phyloP scores from a whole-genome alignment of 768 basidiomycete species.

The Mycena filopes region DNA sequence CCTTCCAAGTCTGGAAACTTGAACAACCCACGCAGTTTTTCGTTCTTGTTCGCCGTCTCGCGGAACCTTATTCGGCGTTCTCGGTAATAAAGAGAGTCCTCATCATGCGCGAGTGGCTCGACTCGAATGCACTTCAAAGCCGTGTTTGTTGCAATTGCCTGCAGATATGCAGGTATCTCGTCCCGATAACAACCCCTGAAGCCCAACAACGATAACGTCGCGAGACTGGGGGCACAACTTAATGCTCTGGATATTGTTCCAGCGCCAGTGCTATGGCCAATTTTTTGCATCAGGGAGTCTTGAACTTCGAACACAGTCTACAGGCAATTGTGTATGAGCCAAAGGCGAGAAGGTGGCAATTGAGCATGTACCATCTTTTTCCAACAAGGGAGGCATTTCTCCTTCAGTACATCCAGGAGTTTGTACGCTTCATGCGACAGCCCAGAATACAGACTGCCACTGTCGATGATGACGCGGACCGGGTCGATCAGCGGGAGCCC shows the following conservation, averaged over 20 bases:
- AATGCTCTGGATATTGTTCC: background rate
- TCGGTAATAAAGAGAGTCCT: no score
- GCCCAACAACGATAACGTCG: background rate
- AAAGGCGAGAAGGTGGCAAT: background rate
- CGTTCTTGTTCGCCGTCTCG: background rate
- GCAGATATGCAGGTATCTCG: background rate
- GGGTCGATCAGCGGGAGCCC: conserved; percentile 17
- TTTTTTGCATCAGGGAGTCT: no score
- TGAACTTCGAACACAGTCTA: background rate
- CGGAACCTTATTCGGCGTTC: background rate
- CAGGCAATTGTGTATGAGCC: no score
- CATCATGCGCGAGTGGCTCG: background rate
- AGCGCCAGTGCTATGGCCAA: no score
- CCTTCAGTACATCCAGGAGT: background rate
- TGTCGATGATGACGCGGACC: conserved; percentile 4
- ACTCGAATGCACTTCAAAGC: background rate
- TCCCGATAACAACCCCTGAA: rapidly evolving
- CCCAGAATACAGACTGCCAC: no score
- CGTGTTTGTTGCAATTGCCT: background rate
- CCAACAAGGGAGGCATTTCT: conserved; percentile 12
- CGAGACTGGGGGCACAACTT: background rate
- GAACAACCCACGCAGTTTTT: background rate
- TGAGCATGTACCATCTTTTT: background rate
- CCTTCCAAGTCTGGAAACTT: background rate
- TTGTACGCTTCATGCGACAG: background rate